Percentiles rank a stretch among this genome's conserved stretches.
Conservation (phyloP, 805 yeast genomes). For the Tetrapisispora namnaoensis region DNA sequence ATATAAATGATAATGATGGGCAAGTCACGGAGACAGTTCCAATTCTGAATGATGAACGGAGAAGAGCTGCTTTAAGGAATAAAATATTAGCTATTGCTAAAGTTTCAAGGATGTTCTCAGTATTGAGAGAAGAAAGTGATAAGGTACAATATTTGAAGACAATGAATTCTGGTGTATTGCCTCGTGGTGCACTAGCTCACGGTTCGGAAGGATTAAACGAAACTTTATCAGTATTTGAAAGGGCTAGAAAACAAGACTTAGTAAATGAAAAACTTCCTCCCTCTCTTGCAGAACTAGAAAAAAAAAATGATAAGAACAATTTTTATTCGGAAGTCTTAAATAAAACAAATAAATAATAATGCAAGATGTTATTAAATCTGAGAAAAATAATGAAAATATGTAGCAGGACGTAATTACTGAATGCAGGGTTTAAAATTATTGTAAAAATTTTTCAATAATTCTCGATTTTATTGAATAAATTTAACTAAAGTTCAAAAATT, state of each 20-base stretch:
- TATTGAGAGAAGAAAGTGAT: constrained; percentile 81
- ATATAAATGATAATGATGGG: constrained; percentile 2
- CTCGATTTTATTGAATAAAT: no score
- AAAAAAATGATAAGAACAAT: constrained; percentile 38
- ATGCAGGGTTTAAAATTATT: no score
- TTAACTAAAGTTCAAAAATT: no score
- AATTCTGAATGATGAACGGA: constrained; percentile 22
- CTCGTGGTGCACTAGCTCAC: constrained; percentile 74
- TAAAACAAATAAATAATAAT: neutral
- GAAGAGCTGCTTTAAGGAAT: constrained; percentile 56
- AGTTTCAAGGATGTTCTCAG: constrained; percentile 83
- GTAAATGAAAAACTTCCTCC: constrained; percentile 89
- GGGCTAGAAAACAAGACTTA: constrained; percentile 71
- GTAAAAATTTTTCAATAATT: no score
- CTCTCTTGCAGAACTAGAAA: constrained; percentile 43
- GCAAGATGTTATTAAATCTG: neutral
- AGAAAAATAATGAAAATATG: no score
- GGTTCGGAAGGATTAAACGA: constrained; percentile 73
- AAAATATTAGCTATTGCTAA: constrained; percentile 95
- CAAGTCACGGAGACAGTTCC: constrained; percentile 8
- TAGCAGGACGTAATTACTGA: neutral
- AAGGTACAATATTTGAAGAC: constrained; percentile 70
- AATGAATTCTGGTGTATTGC: constrained; percentile 65
- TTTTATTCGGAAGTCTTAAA: constrained; percentile 12
- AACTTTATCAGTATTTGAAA: constrained; percentile 65